A percentile compares a stretch with the other conserved stretches of the same genome.
Evolutionary conservation across 345 rosid genomes (phyloP).

Genomic region (Anacardium occidentale): DNA sequence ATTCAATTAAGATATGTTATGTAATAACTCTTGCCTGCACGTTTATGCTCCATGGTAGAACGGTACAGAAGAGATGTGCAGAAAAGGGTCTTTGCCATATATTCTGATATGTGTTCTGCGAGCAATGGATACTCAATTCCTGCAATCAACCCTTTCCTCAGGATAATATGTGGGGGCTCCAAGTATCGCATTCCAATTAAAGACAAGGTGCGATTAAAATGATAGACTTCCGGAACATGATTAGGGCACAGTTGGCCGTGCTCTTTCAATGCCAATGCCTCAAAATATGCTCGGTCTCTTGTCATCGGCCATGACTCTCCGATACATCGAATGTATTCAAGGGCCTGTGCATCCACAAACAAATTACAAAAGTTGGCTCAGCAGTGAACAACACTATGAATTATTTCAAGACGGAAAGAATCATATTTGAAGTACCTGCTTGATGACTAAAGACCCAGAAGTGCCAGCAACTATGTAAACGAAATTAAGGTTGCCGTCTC

Average conservation of each 20-base stretch:
- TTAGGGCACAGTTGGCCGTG: conserved; percentile 66
- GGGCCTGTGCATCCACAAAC: conserved; percentile 46
- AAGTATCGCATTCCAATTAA: conserved; percentile 91
- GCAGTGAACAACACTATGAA: not conserved
- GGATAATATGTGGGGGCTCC: conserved; percentile 88
- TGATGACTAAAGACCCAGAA: conserved; percentile 75
- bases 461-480: conserved; percentile 68
- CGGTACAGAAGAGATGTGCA: conserved; percentile 68
- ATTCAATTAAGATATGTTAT: not conserved
- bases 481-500: conserved; percentile 94
- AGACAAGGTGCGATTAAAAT: conserved; percentile 80
- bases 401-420: not conserved
- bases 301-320: conserved; percentile 98
- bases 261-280: conserved; percentile 58
- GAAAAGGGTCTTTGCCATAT: conserved; percentile 84
- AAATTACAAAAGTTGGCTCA: not conserved
- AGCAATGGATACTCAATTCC: conserved; percentile 77
- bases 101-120: conserved; percentile 74
- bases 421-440: conserved; percentile 48
- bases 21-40: conserved; percentile 45
- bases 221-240: conserved; percentile 91
- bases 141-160: conserved; percentile 84
- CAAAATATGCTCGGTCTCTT: conserved; percentile 86
- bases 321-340: conserved; percentile 77
- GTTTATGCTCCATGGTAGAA: conserved; percentile 74